Percentiles rank a stretch among this genome's conserved stretches.
These are phyloP conservation scores for Cyberlindnera maclurae DNA, from an alignment of 805 yeast genomes.

Conservation along the genomic window DNA sequence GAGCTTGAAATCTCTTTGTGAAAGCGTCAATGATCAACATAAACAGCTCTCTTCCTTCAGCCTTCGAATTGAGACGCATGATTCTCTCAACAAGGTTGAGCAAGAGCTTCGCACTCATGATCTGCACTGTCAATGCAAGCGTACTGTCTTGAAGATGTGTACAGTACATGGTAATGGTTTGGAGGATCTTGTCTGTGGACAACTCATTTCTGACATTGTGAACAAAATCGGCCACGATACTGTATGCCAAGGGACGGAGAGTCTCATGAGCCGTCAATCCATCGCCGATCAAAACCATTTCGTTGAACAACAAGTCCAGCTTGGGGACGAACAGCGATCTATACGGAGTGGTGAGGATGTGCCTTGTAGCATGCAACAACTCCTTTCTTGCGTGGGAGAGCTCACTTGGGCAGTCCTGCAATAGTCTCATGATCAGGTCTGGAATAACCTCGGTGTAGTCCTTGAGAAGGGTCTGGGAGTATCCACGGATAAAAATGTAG, in stretches of 20 bases:
- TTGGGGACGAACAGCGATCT: slow-evolving; percentile 77
- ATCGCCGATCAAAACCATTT: slow-evolving; percentile 80
- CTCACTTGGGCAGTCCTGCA: slow-evolving; percentile 95
- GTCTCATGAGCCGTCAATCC: slow-evolving; percentile 90
- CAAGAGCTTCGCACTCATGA: slow-evolving; percentile 90
- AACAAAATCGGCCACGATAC: slow-evolving; percentile 91
- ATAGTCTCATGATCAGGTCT: slow-evolving; percentile 71
- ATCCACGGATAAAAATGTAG: slow-evolving; percentile 81
- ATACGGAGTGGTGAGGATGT: slow-evolving; percentile 86
- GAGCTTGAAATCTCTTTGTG: slow-evolving; percentile 68
- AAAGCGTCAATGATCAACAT: slow-evolving; percentile 84
- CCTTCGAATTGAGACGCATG: slow-evolving; percentile 70
- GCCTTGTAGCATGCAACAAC: slow-evolving; percentile 87
- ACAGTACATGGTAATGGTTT: slow-evolving; percentile 78
- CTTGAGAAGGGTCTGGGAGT: slow-evolving; percentile 56
- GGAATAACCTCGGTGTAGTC: slow-evolving; percentile 64
- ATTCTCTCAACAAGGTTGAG: slow-evolving; percentile 86
- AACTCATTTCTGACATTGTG: slow-evolving; percentile 85
- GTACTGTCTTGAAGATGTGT: slow-evolving; percentile 72
- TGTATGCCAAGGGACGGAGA: slow-evolving; percentile 86
- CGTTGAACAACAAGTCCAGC: slow-evolving; percentile 79
- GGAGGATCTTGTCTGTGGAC: slow-evolving; percentile 77
- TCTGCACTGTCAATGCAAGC: slow-evolving; percentile 83
- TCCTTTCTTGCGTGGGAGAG: slow-evolving; percentile 88
- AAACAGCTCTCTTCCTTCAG: slow-evolving; percentile 69